phyloP scores from a whole-genome alignment of 306 rosid genomes.

The Geum urbanum region DNA sequence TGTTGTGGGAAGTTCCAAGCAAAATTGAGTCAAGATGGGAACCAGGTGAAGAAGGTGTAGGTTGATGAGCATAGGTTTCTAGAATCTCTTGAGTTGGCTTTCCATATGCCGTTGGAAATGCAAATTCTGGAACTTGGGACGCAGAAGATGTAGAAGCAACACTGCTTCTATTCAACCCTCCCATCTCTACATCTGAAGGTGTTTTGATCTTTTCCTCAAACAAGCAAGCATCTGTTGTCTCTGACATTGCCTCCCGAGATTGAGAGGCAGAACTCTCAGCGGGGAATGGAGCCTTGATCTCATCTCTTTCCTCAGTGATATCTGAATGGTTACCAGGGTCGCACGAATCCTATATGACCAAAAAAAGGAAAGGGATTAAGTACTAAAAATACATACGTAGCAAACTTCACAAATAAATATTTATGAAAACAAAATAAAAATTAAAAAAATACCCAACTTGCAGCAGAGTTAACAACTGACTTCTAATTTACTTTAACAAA shows the following conservation, averaged over 20 bases:
- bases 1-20: slow-evolving; percentile 27
- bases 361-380: slow-evolving; percentile 15
- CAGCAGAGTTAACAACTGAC: neutral
- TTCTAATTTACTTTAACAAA: neutral
- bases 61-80: slow-evolving; percentile 29
- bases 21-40: slow-evolving; percentile 25
- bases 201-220: slow-evolving; percentile 35
- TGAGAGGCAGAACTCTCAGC: slow-evolving; percentile 28
- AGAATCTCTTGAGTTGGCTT: slow-evolving; percentile 40
- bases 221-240: slow-evolving; percentile 17
- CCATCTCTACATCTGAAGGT: slow-evolving; percentile 33
- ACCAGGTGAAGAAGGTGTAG: slow-evolving; percentile 34
- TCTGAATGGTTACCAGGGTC: slow-evolving; percentile 87
- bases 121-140: slow-evolving; percentile 43
- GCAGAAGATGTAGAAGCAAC: slow-evolving; percentile 39
- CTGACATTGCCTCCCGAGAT: slow-evolving; percentile 39
- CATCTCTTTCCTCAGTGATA: slow-evolving; percentile 74
- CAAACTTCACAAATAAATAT: neutral
- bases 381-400: neutral
- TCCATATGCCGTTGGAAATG: slow-evolving; percentile 34
- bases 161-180: slow-evolving; percentile 22
- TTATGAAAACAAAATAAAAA: neutral
- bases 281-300: slow-evolving; percentile 50
- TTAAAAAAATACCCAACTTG: neutral
- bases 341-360: slow-evolving; percentile 61